Percentiles rank a stretch among this genome's conserved stretches.
These are phyloP conservation scores for Salvia sclarea DNA, from an alignment of 305 asterid species.

Conservation along the genomic window DNA sequence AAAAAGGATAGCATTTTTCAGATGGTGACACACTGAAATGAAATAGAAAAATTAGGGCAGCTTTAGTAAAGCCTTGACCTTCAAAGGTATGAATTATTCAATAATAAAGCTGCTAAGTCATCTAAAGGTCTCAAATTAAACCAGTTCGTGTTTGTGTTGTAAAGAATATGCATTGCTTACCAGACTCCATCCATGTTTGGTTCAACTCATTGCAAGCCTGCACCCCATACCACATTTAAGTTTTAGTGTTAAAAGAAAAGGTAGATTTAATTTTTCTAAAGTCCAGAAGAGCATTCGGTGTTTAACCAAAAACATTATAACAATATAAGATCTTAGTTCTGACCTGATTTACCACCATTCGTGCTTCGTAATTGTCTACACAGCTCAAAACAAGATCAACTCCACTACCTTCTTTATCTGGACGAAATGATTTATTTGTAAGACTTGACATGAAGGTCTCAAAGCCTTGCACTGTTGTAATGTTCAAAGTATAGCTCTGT, in stretches of 20 bases:
- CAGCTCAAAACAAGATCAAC: conserved; percentile 95
- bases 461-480: conserved; percentile 95
- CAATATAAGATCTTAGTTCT: conserved; percentile 26
- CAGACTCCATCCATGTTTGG: conserved; percentile 99
- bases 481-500: conserved; percentile 95
- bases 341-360: conserved; percentile 99
- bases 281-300: conserved; percentile 26
- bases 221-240: conserved; percentile 27
- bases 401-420: conserved; percentile 75
- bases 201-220: conserved; percentile 97
- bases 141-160: not conserved
- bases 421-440: conserved; percentile 62
- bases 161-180: conserved; percentile 40
- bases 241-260: conserved; percentile 23
- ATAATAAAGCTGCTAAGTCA: not conserved
- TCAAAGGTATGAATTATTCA: conserved; percentile 10
- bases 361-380: conserved; percentile 98
- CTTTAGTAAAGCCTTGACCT: not conserved
- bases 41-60: not conserved
- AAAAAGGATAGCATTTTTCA: not conserved
- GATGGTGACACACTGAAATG: not conserved
- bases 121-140: conserved; percentile 8
- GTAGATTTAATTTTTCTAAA: conserved; percentile 14
- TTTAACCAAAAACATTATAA: conserved; percentile 12
- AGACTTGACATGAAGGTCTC: conserved; percentile 91